phyloP scores from a whole-genome alignment of 139 green algal genomes.

The Nannochloris sp. region DNA sequence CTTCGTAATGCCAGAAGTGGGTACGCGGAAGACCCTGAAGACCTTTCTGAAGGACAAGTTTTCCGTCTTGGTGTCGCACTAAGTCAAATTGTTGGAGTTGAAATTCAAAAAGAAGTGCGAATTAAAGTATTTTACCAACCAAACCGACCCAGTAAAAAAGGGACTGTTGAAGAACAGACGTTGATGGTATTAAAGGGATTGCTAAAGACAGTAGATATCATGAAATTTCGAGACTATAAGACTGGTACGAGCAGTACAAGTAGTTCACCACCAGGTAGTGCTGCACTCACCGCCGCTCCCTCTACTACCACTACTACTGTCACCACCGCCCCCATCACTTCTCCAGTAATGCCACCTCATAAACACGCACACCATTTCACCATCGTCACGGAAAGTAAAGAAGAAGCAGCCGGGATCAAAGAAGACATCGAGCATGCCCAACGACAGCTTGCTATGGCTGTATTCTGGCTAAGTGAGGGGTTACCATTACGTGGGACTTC shows the following conservation, averaged over 20 bases:
- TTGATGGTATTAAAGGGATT: background rate
- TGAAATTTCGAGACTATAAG: too few relatives aligned
- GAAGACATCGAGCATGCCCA: background rate
- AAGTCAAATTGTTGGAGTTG: conserved; percentile 3
- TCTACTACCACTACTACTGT: too few relatives aligned
- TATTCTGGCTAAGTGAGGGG: background rate
- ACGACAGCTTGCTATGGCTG: background rate
- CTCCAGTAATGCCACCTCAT: too few relatives aligned
- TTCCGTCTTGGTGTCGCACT: conserved; percentile 1
- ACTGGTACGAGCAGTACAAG: too few relatives aligned
- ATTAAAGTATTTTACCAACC: conserved; percentile 11
- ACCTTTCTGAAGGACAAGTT: background rate
- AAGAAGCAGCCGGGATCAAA: background rate
- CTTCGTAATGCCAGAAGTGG: background rate
- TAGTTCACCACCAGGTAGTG: background rate
- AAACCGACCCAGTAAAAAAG: background rate
- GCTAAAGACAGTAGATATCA: too few relatives aligned
- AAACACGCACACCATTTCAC: background rate
- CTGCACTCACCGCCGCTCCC: background rate
- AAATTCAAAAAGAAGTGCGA: background rate
- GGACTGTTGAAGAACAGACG: background rate
- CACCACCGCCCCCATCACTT: too few relatives aligned
- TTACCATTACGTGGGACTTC: background rate
- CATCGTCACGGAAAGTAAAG: background rate
- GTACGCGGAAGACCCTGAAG: background rate